Evolutionary conservation across 2,329 filamentous ascomycete species (phyloP), one percentile per base, ranked within the genome.

Genomic region (Penicillium sp.): DNA sequence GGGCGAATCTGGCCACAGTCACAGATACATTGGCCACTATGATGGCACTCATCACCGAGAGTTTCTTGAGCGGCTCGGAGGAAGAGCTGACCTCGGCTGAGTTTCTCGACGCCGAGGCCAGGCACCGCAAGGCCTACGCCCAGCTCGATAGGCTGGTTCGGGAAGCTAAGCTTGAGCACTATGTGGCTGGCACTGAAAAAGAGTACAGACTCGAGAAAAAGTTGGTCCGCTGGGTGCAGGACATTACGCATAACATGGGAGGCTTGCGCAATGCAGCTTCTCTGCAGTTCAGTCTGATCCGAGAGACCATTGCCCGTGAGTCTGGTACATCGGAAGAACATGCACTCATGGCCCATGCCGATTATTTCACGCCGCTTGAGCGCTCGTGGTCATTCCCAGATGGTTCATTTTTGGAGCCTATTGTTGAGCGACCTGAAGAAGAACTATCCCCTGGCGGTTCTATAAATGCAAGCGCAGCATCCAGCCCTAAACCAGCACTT

Each of bases 91-190:
- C 83, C 52, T 86, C 87, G 2, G 75, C 83, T 2, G 81, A 84
- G 11, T 93, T 92, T 68, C 73, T 81, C 40, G 79, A 82, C 48
- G 83, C 87, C 34, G 83, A 83, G 13, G 77, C 80, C 2, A 79
- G 79, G 39, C 93, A 92, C 73, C 86, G 84, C 60, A 79, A 83
- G 4, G 85, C 86, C 1, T 87, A 92, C 66, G 79, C 82, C 13
- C 81, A 85, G 34, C 86, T 97, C 70, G 85, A 88, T 48, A 90
- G 88, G 69, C 88, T 90, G 56, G 79, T 96, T 11, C 84, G 86
- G 59, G 93, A 97, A 71, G 89, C 92, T 13, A 96, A 93, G 69
- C 87, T 91, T 55, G 93, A 97, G 71, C 90, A 96, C 67, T 96
- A 90, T 67, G 77, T 92, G 2, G 72, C 91, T 4, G 93, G 93